A percentile compares a stretch with the other conserved stretches of the same genome.
Evolutionary conservation across 1,284 basidiomycete genomes (phyloP).

Genomic region (Ustilago xerochloae): DNA sequence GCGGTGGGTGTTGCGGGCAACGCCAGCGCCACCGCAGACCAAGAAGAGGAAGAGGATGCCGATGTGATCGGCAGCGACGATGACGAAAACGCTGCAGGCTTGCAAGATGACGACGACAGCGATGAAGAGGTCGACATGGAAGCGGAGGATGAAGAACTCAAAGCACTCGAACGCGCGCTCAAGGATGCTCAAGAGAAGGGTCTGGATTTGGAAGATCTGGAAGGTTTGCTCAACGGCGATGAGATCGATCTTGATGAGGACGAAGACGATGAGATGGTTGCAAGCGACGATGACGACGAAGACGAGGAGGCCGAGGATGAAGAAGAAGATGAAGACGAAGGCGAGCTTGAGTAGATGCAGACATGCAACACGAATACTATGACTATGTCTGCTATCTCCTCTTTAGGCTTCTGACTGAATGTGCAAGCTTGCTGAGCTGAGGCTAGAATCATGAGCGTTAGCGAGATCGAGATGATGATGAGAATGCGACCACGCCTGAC

Average conservation of each 20-base stretch:
- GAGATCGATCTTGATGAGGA: conserved; percentile 23
- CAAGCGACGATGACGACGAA: conserved; percentile 6
- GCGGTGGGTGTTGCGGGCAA: conserved; percentile 45
- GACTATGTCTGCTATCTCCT: too few relatives aligned
- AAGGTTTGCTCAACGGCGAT: conserved; percentile 39
- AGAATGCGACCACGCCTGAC: too few relatives aligned
- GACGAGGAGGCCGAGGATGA: conserved; percentile 13
- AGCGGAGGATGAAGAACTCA: conserved; percentile 52
- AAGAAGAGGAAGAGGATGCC: conserved; percentile 36
- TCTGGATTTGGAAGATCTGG: conserved; percentile 36
- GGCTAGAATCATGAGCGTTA: too few relatives aligned
- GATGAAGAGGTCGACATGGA: conserved; percentile 45
- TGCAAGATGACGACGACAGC: conserved; percentile 16
- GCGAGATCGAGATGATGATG: too few relatives aligned
- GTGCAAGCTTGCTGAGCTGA: too few relatives aligned
- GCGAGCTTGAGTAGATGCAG: conserved; percentile 10
- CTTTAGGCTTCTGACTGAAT: too few relatives aligned
- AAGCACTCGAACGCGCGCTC: conserved; percentile 44
- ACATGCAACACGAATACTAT: too few relatives aligned
- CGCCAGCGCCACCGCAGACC: conserved; percentile 10
- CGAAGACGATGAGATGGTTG: conserved; percentile 25
- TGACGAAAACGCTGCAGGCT: conserved; percentile 22
- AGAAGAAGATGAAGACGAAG: conserved; percentile 21
- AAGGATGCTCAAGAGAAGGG: conserved; percentile 49
- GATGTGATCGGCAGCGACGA: conserved; percentile 40